Conservation (phyloP, 495 filamentous ascomycete genomes). For the Astrothelium subdiscretum region DNA sequence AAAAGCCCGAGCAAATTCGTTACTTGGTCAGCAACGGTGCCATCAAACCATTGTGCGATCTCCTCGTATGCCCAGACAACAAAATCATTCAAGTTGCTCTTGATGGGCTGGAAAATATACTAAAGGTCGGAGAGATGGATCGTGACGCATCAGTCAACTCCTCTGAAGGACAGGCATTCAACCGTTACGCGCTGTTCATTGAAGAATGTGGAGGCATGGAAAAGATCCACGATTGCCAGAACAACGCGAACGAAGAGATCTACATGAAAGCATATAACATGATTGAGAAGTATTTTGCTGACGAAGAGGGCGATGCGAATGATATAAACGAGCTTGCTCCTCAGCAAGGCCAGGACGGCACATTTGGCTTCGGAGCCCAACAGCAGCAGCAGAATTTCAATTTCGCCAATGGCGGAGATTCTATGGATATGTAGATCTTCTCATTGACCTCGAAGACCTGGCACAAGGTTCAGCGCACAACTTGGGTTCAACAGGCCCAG, state of each 20-base stretch:
- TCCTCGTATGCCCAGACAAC: conserved; percentile 94
- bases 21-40: conserved; percentile 87
- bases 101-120: conserved; percentile 96
- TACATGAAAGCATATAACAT: conserved; percentile 99
- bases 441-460: background rate
- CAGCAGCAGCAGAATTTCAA: conserved; percentile 77
- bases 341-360: conserved; percentile 50
- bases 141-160: conserved; percentile 67
- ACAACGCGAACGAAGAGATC: conserved; percentile 99
- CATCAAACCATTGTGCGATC: conserved; percentile 95
- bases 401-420: conserved; percentile 82
- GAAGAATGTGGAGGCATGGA: conserved; percentile 99
- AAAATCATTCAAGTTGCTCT: conserved; percentile 99
- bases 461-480: background rate
- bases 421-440: conserved; percentile 89
- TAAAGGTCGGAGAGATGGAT: conserved; percentile 98
- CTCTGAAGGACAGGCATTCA: conserved; percentile 61
- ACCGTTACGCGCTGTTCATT: conserved; percentile 95
- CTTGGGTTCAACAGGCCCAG: background rate
- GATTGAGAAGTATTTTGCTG: conserved; percentile 99
- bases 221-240: conserved; percentile 99
- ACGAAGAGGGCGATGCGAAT: conserved; percentile 81
- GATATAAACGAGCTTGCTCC: conserved; percentile 56
- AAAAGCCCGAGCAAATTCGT: conserved; percentile 97
- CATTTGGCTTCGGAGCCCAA: conserved; percentile 76